A percentile compares a stretch with the other conserved stretches of the same genome.
Evolutionary conservation across 805 yeast genomes (phyloP).

Genomic region (Kluyveromyces nonfermentans): DNA sequence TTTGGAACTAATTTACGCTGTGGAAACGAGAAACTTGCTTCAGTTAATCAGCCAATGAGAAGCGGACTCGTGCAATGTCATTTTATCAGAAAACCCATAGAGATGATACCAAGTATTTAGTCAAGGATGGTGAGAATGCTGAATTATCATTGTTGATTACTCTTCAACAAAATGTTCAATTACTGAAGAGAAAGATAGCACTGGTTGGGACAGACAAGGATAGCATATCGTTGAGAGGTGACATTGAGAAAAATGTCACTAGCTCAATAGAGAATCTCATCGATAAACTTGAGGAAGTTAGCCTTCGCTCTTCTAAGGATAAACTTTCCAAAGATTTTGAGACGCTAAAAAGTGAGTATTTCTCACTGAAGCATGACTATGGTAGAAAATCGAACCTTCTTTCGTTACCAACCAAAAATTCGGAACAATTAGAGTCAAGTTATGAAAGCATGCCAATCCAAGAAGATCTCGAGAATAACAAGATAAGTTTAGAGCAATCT

Average conservation of each 20-base stretch:
- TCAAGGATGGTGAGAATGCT: constrained; percentile 2
- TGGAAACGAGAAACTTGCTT: no score
- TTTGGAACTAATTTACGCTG: no score
- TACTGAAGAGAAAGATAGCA: constrained; percentile 9
- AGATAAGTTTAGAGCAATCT: background rate
- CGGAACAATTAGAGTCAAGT: constrained; percentile 11
- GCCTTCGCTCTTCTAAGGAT: constrained; percentile 6
- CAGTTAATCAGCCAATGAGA: no score
- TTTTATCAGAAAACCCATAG: background rate
- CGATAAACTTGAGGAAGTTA: constrained; percentile 12
- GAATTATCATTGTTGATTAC: constrained; percentile 1
- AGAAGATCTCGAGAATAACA: constrained; percentile 11
- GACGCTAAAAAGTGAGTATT: constrained; percentile 40
- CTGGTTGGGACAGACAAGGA: constrained; percentile 28
- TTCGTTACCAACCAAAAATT: constrained; percentile 4
- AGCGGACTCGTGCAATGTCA: background rate
- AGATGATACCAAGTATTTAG: constrained; percentile 3
- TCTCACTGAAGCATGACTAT: constrained; percentile 36
- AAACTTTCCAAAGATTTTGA: constrained; percentile 49
- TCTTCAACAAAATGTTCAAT: constrained; percentile 10
- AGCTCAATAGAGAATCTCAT: constrained; percentile 15
- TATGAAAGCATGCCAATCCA: constrained; percentile 22
- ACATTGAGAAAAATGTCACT: constrained; percentile 16
- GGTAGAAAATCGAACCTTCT: constrained; percentile 34
- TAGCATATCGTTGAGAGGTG: constrained; percentile 27